Conservation (phyloP, 306 rosid genomes). For the Ormosia semicastrata region DNA sequence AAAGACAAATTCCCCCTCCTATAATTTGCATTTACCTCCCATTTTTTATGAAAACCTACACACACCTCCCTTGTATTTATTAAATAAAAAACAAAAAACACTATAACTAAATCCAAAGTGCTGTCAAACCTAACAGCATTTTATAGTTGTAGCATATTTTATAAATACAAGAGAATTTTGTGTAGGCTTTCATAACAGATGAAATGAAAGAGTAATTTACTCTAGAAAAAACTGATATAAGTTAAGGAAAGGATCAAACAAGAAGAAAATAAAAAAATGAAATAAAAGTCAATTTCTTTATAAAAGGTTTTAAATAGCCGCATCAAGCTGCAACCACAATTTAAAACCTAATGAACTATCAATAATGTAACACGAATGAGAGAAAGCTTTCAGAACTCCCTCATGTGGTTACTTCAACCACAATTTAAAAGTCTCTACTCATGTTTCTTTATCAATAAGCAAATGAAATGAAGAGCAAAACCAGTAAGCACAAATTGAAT, state of each 20-base stretch:
- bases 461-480: no score
- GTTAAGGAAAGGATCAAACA: background rate
- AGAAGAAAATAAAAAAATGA: background rate
- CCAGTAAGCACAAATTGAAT: background rate
- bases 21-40: background rate
- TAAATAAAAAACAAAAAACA: background rate
- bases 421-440: no score
- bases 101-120: background rate
- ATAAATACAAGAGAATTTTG: no score
- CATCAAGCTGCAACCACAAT: no score
- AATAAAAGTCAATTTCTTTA: background rate
- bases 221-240: background rate
- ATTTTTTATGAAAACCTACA: background rate
- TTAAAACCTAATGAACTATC: background rate
- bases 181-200: no score
- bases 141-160: no score
- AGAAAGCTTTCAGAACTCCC: background rate
- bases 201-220: background rate
- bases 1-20: background rate
- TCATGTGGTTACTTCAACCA: background rate
- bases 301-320: no score
- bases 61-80: background rate
- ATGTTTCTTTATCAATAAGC: no score
- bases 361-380: background rate
- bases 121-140: background rate